These are phyloP conservation scores for Talaromyces sp. DNA, from an alignment of 2,329 filamentous ascomycete genomes.

Conservation along the genomic window DNA sequence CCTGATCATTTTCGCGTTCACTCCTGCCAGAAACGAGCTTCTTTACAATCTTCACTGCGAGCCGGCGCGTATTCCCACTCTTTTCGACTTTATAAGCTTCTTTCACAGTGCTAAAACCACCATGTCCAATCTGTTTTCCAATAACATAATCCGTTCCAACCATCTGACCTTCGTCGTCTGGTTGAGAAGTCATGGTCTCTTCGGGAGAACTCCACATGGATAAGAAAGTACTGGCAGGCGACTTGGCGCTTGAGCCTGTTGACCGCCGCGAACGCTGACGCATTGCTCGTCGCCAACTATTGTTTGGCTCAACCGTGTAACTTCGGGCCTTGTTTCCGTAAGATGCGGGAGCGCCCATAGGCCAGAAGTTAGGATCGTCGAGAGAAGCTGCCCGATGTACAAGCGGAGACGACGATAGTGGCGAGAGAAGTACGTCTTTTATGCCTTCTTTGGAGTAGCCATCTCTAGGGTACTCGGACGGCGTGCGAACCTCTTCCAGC, in stretches of 20 bases:
- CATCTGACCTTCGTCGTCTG: slow-evolving; percentile 64
- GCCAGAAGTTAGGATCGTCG: slow-evolving; percentile 40
- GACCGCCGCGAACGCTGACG: slow-evolving; percentile 44
- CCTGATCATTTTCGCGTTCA: slow-evolving; percentile 60
- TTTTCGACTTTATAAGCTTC: slow-evolving; percentile 61
- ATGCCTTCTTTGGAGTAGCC: slow-evolving; percentile 12
- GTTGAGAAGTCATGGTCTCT: slow-evolving; percentile 35
- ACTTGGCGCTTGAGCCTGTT: slow-evolving; percentile 49
- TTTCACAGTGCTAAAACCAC: slow-evolving; percentile 64
- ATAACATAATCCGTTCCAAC: slow-evolving; percentile 64
- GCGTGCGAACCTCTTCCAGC: slow-evolving; percentile 38
- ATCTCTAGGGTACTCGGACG: slow-evolving; percentile 32
- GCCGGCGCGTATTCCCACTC: slow-evolving; percentile 46
- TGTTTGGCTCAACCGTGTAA: slow-evolving; percentile 28
- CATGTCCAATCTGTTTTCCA: slow-evolving; percentile 61
- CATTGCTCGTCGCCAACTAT: slow-evolving; percentile 30
- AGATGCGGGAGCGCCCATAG: slow-evolving; percentile 23
- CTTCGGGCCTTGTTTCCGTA: slow-evolving; percentile 34
- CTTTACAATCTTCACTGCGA: slow-evolving; percentile 64
- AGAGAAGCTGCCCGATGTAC: slow-evolving; percentile 34
- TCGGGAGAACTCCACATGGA: slow-evolving; percentile 47
- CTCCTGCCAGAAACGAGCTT: slow-evolving; percentile 53
- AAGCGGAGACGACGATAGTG: slow-evolving; percentile 33
- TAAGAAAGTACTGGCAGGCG: slow-evolving; percentile 55
- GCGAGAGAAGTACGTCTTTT: slow-evolving; percentile 33